Percentiles rank a stretch among this genome's conserved stretches.
phyloP scores from a whole-genome alignment of 1,139 yeast species.

The Hansenula sp. region DNA sequence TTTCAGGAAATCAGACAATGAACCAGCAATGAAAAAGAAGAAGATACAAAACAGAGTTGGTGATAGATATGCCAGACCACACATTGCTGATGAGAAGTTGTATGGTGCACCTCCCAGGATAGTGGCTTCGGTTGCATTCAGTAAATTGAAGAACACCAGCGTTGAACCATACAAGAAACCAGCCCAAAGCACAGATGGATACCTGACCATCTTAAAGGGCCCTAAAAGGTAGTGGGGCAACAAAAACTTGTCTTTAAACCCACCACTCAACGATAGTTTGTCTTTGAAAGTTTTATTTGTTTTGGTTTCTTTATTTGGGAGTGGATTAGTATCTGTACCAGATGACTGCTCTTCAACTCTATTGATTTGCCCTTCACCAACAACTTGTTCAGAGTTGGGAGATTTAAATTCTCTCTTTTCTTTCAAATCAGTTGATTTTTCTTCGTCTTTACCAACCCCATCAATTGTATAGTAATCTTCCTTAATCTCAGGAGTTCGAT shows the following conservation, averaged over 20 bases:
- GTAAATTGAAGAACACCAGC: slow-evolving; percentile 50
- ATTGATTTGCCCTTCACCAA: too few species aligned
- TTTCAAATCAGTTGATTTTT: too few species aligned
- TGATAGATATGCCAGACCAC: slow-evolving; percentile 39
- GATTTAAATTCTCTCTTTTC: too few species aligned
- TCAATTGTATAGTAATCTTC: too few species aligned
- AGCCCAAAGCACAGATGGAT: slow-evolving; percentile 60
- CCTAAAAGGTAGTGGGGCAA: slow-evolving; percentile 31
- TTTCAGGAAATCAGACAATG: slow-evolving; percentile 35
- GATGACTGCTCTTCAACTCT: too few species aligned
- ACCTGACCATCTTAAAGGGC: slow-evolving; percentile 39
- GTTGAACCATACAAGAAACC: slow-evolving; percentile 64
- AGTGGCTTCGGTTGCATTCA: slow-evolving; percentile 41
- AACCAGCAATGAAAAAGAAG: slow-evolving; percentile 32
- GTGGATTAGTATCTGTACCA: too few species aligned
- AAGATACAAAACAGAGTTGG: slow-evolving; percentile 35
- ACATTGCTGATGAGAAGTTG: slow-evolving; percentile 35
- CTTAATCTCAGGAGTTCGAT: slow-evolving; percentile 26
- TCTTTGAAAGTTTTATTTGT: slow-evolving; percentile 29
- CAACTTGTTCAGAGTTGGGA: too few species aligned
- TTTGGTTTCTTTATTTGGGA: slow-evolving; percentile 1
- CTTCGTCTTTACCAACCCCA: slow-evolving; percentile 8
- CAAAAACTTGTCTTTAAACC: slow-evolving; percentile 28
- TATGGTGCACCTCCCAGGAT: slow-evolving; percentile 41
- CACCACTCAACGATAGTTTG: slow-evolving; percentile 32